Evolutionary conservation across 1,284 basidiomycete genomes (phyloP), one percentile per base, ranked within the genome.

Genomic region (Trichosporon sp.): DNA sequence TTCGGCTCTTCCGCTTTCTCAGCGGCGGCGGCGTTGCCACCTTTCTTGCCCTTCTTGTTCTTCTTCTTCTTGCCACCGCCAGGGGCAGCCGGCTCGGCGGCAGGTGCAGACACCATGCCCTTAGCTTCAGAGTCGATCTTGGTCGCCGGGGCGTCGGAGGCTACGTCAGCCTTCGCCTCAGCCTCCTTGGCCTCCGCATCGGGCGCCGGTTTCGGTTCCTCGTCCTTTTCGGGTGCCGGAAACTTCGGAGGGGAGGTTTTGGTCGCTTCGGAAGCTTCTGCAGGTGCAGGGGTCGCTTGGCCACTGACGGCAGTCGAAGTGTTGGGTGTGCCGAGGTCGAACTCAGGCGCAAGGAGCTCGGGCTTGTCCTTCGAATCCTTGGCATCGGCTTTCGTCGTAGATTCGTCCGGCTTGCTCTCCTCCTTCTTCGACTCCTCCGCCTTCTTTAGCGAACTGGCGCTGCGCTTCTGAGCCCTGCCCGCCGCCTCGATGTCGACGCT

Each of bases 41-140:
- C 69, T 43, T 63, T 61, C 70, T 70, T 68, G 12, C 48, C 48
- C 66, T 65, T 65, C 37, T 68, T 67, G 46, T 70, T 71, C 35
- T 68, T 68, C 67, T 71, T 71, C 66, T 71, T 71, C 37, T 67
- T 19, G 38, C 38, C 59, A 21, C 32, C 16, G 11, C 35, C 32
- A 21, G 6, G 14, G n/a, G 48, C 4, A 3, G 66, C n/a, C 38
- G 31, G 46, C 16, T 37, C 51, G 4, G 38, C 21, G 21, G 21
- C 21, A 21, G 59, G 14, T 12, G 40, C 12, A 8, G 51, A 11
- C 51, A 26, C 19, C 4, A 19, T 10, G 2, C 32, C 37, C 51
- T 65, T 38, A 2, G 32, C 12, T 48, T 54, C 51, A n/a, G 35
- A 14, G 37, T 66, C 64, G 37, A 14, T 38, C 37, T 43, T 14